Evolutionary conservation across 768 basidiomycete genomes (phyloP).

Genomic region (Sarcodon aspratus): DNA sequence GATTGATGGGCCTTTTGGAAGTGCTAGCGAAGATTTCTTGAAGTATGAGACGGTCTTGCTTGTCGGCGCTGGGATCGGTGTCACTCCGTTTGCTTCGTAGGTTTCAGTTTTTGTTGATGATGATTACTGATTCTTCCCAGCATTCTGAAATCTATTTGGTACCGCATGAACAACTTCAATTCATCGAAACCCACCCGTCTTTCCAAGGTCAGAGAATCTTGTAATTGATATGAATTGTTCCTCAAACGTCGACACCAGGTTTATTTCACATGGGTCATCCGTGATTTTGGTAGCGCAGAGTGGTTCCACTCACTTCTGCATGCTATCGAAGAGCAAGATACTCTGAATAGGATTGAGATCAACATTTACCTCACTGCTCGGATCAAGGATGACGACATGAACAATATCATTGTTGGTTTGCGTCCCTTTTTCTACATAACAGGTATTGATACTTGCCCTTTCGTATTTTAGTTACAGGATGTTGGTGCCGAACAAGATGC

Average conservation of each 20-base stretch:
- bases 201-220: conserved; percentile 47
- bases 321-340: conserved; percentile 90
- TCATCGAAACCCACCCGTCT: conserved; percentile 66
- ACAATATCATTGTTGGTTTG: conserved; percentile 68
- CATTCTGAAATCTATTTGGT: conserved; percentile 89
- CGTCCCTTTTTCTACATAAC: conserved; percentile 1
- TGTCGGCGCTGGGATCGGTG: conserved; percentile 92
- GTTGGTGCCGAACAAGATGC: conserved; percentile 91
- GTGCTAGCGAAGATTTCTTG: conserved; percentile 83
- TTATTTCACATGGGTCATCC: conserved; percentile 94
- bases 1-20: conserved; percentile 95
- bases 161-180: conserved; percentile 86
- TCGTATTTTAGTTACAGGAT: conserved; percentile 53
- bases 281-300: conserved; percentile 80
- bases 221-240: not conserved
- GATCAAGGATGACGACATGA: conserved; percentile 88
- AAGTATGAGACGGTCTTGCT: conserved; percentile 84
- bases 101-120: conserved; percentile 17
- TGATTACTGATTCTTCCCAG: conserved; percentile 20
- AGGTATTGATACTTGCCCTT: not conserved
- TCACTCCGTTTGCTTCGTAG: conserved; percentile 92
- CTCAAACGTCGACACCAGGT: conserved; percentile 26
- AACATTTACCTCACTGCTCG: conserved; percentile 89
- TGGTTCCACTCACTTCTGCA: conserved; percentile 93
- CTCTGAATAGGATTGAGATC: conserved; percentile 79